Base-by-base conservation (phyloP, 495 filamentous ascomycete species). In the Penicillium verhagenii region DNA sequence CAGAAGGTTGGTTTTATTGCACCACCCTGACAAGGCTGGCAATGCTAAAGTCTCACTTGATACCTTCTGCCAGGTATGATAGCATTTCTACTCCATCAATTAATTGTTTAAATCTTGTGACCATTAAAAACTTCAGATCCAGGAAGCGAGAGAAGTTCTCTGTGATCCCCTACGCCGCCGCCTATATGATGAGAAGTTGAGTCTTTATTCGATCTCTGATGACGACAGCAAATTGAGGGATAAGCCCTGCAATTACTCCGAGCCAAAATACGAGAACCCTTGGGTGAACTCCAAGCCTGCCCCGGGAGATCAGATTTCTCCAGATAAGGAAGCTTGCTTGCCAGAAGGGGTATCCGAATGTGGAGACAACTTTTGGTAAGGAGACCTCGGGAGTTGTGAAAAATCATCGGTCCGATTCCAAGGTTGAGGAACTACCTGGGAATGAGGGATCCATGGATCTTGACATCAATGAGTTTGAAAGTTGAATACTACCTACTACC, bases 21-120 rank as follows among this genome's bases (percentile, higher is more conserved):
- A 67, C 59, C 85, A 87, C 54, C 85, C 85, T 0, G 84, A 88
- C 68, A 87, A 88, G 63, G 75, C 79, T 59, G 71, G 73, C 28
- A 67, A 69, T 31, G 71, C 71, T 24, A 65, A 72, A 16, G 51
- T 58, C 14, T 69, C 74, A 5, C 56, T 54, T 13, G 69, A 78
- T 38, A 68, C 78, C 21, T 87, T 86, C 23, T 70, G 58, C 43
- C 59, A 65, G n/a, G 53, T 56, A 45, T 24, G 52, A 39, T 25
- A 35, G n/a, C n/a, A n/a, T n/a, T n/a, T n/a, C n/a, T n/a, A n/a
- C n/a, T n/a, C n/a, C n/a, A n/a, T n/a, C n/a, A n/a, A n/a, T n/a
- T n/a, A n/a, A n/a, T n/a, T n/a, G n/a, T n/a, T n/a, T n/a, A n/a
- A n/a, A n/a, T n/a, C n/a, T n/a, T n/a, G n/a, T n/a, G n/a, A n/a